These are phyloP conservation scores for Populus hybrid DNA, from an alignment of 441 rosid genomes.

Conservation along the genomic window DNA sequence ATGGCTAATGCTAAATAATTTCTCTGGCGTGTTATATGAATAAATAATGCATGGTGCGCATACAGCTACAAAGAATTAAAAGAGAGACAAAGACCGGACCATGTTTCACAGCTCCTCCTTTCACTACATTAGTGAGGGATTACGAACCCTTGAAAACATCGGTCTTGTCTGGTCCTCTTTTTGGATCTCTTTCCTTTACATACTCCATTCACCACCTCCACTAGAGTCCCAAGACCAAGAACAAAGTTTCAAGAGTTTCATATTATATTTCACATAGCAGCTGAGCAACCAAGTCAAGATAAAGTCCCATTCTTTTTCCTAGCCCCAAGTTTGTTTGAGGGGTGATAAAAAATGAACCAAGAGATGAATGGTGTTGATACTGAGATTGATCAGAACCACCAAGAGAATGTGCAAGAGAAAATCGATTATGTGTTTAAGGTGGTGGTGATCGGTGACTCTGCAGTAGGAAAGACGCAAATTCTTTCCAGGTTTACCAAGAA, in stretches of 20 bases:
- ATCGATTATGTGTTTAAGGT: constrained; percentile 70
- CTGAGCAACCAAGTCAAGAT: not conserved
- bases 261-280: not conserved
- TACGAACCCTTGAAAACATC: constrained; percentile 11
- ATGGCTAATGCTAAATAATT: not conserved
- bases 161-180: constrained; percentile 12
- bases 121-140: constrained; percentile 7
- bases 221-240: constrained; percentile 12
- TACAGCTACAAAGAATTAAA: constrained; percentile 12
- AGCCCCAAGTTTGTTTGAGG: not conserved
- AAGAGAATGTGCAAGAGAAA: constrained; percentile 37
- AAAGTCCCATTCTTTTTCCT: not conserved
- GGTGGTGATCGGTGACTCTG: constrained; percentile 60
- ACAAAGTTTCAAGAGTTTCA: not conserved
- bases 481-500: constrained; percentile 50
- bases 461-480: constrained; percentile 55
- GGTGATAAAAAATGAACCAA: constrained; percentile 43
- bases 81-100: constrained; percentile 29
- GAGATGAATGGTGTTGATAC: constrained; percentile 58
- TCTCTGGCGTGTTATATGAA: not conserved
- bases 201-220: constrained; percentile 15
- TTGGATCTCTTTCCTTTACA: not conserved
- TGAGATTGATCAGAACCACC: constrained; percentile 24
- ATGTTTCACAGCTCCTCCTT: constrained; percentile 3
- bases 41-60: constrained; percentile 3